These are phyloP conservation scores for Salix exigua DNA, from an alignment of 345 rosid genomes.

Conservation along the genomic window DNA sequence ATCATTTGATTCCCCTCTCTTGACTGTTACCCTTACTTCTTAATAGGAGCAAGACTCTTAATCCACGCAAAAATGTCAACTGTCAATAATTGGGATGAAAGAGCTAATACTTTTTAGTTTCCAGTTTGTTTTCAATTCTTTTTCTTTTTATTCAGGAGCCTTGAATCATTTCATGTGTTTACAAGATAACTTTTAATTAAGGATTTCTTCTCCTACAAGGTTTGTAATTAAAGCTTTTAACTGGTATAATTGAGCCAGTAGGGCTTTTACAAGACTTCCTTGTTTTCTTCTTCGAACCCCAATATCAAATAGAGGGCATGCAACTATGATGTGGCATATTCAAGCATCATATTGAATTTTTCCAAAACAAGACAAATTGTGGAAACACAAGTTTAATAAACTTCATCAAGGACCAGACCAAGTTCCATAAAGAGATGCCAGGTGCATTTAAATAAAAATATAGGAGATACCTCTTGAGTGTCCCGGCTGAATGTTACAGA, in stretches of 20 bases:
- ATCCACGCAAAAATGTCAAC: neutral
- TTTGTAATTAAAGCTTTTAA: neutral
- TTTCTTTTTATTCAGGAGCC: neutral
- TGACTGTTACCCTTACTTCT: neutral
- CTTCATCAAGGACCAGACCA: neutral
- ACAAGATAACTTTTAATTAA: neutral
- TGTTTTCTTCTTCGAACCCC: neutral
- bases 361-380: neutral
- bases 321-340: neutral
- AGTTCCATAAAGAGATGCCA: neutral
- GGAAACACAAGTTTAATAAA: neutral
- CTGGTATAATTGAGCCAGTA: neutral
- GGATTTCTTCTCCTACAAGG: neutral
- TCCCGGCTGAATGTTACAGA: conserved; percentile 73
- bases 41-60: neutral
- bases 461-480: conserved; percentile 62
- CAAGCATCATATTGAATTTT: neutral
- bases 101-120: neutral
- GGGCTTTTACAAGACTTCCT: neutral
- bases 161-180: neutral
- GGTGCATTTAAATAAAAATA: neutral
- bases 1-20: neutral
- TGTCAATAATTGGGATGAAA: neutral
- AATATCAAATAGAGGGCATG: neutral
- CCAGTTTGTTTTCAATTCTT: neutral